phyloP scores from a whole-genome alignment of 2,329 filamentous ascomycete species.

The Claviceps digitariae region DNA sequence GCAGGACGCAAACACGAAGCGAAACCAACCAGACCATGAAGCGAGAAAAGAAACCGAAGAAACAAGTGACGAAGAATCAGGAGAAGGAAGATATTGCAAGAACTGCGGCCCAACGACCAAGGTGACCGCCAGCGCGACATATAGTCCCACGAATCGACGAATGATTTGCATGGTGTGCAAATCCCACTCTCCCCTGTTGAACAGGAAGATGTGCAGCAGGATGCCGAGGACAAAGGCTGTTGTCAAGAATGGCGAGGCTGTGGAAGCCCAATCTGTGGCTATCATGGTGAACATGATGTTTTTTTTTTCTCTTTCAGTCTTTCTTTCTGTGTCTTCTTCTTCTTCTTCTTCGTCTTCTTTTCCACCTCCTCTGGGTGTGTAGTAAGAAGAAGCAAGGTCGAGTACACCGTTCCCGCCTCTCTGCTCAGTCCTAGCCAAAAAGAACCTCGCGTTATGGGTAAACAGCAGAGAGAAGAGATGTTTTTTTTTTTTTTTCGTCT shows the following conservation, averaged over 20 bases:
- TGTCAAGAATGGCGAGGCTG: background rate
- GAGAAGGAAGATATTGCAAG: background rate
- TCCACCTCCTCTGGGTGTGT: no score
- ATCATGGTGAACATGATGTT: constrained; percentile 9
- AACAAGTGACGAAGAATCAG: background rate
- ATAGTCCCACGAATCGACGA: background rate
- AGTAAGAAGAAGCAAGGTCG: background rate
- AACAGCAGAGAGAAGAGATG: no score
- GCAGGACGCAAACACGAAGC: background rate
- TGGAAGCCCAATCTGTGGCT: background rate
- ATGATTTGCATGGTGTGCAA: constrained; percentile 2
- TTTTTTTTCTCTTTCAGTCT: background rate
- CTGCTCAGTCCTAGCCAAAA: no score
- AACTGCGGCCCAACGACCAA: background rate
- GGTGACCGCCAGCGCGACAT: background rate
- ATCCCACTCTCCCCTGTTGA: constrained; percentile 16
- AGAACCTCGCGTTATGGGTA: no score
- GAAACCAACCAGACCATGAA: background rate
- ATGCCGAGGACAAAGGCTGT: constrained; percentile 20
- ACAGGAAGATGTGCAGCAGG: constrained; percentile 9
- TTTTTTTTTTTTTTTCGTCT: no score
- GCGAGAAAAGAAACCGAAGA: background rate
- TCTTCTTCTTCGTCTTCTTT: background rate
- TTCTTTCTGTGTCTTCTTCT: background rate
- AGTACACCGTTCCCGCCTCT: no score